Base-by-base conservation (phyloP, 306 rosid species). In the Quercus wislizeni region DNA sequence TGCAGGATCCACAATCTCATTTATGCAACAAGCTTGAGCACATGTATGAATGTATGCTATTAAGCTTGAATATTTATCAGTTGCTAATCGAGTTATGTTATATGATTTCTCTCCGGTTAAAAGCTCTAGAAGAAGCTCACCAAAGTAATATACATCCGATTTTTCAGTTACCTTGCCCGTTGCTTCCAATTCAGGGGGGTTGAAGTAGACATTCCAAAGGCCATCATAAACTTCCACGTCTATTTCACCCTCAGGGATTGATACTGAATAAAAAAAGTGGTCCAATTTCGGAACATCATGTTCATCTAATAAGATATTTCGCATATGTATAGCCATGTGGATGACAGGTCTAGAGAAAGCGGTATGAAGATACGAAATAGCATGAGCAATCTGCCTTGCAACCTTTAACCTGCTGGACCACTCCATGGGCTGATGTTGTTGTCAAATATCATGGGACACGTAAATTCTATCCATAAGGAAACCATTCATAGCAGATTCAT, bases 231-330 rank as follows among this genome's bases (percentile, higher is more conserved):
- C 59, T 3, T 27, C 15, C 7, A 80, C 75, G 31, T 74, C 28
- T 6, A 49, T 69, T 81, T 75, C 20, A 11, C 55, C 73, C 19
- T 30, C 69, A 0, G 76, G 79, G 75, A 74, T 75, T 46, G 84
- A 69, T 17, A 81, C 6, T 8, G 80, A 51, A 4, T 2, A 4
- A 58, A 20, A 63, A 63, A 81, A 81, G 1, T 58, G 5, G 1
- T 19, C 6, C 25, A 55, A 58, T 43, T 65, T 74, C 13, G 69
- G 58, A 35, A 14, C 58, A 11, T 27, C 30, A 2, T 74, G 54
- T 46, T 46, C 21, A 30, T 69, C 77, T 38, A 81, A 69, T 63
- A 68, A 75, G 55, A 75, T 31, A 18, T 69, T 31, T 14, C 1
- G 20, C 9, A n/a, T 4, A 17, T 46, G 25, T 21, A 76, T 21